Evolutionary conservation across 306 rosid genomes (phyloP), one percentile per base, ranked within the genome.

Genomic region (Quercus parvula): DNA sequence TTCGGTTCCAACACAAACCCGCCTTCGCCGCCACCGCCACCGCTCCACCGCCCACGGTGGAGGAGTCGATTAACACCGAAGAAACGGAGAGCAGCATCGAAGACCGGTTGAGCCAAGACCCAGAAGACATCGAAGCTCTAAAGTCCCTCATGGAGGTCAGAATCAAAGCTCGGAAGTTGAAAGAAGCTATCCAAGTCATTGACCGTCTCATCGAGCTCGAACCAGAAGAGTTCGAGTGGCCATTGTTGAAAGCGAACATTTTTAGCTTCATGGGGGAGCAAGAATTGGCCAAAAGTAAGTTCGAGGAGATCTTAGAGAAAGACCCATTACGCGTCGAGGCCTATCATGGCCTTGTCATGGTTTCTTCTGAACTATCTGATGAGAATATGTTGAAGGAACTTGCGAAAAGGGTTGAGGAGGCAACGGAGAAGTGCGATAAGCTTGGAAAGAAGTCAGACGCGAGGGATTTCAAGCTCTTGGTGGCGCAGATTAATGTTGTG

Each of bases 391-490:
- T 86, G 73, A 25, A 76, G 33, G 78, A n/a, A 5, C 79, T 90
- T 54, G 25, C 83, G 78, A 82, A 73, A 52, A 87, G 92, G 76
- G 68, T 93, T 11, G 92, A 90, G 84, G 88, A 78, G 54, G 91
- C 91, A 1, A 51, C 85, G 79, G 85, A 58, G 83, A 75, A 56
- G 41, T 91, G 88, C 73, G 84, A 88, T 73, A 92, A 82, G 55
- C 20, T 61, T 33, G 87, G 87, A 67, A 84, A 78, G 70, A 84
- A 74, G 15, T 77, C 87, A 2, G 98, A 93, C 17, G 89, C 78
- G 54, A 89, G 99, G 87, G 99, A 95, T 67, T 89, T 95, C 75
- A 95, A 91, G 92, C 91, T 93, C 33, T 79, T 95, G 81, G 75
- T 93, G 9, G 99, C 97, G 2, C 99, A 95, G 72, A 81, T 89